Evolutionary conservation across 2,329 filamentous ascomycete species (phyloP), one percentile per base, ranked within the genome.

Genomic region (Colletotrichum sp.): DNA sequence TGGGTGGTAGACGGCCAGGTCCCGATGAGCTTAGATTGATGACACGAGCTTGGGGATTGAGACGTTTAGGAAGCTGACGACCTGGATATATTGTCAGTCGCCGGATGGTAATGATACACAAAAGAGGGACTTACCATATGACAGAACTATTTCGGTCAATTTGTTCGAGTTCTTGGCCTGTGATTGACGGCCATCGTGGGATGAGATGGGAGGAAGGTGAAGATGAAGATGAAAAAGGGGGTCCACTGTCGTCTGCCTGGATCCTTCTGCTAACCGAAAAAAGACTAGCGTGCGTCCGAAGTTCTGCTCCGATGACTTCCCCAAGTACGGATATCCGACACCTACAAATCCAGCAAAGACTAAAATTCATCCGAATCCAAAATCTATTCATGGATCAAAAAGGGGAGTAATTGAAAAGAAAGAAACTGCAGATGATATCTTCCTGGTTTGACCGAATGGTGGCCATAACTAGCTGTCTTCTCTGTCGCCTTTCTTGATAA

Each of bases 1-100:
- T 52, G 43, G 10, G 0, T 52, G n/a, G 43, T 21, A 14, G 32
- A 34, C 32, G 32, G 2, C 32, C 32, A 34, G 32, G 32, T 34
- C 32, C 43, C 4, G 43, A 0, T 52, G 43, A 21, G n/a, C n/a
- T 52, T 0, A 21, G 9, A 32, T 32, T 21, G 5, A 61, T 7
- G 28, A 32, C 30, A 30, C 5, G 18, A 3, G 58, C 21, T 34
- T 28, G 2, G 30, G 0, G 18, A 1, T 21, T 32, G 4, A n/a
- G 10, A 0, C 0, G 26, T 34, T 48, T 18, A 4, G 1, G 16
- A 13, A n/a, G n/a, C 0, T 0, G 12, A 21, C 4, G 0, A 13
- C 5, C 43, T 52, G 6, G 43, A 0, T 0, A 13, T 52, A 24
- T 52, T 0, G 0, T 52, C n/a, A 52, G 43, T 52, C n/a, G 10